Percentiles rank a stretch among this genome's conserved stretches.
Evolutionary conservation across 1,284 basidiomycete genomes (phyloP).

Genomic region (Peniophora sp.): DNA sequence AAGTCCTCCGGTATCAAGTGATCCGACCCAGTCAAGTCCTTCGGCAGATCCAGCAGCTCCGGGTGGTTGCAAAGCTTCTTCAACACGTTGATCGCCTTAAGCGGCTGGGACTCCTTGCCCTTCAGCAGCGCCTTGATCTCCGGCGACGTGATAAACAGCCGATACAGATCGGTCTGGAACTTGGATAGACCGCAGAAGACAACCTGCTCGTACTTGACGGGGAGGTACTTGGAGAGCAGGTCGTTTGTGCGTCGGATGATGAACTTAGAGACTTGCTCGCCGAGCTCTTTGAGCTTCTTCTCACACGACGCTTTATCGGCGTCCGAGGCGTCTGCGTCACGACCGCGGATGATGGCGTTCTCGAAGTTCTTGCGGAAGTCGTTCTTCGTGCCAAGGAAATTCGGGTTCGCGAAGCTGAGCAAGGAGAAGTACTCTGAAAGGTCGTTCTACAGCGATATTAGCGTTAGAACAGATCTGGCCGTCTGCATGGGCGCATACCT

Average conservation of each 20-base stretch:
- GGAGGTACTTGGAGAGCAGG: constrained; percentile 95
- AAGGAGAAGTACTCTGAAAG: constrained; percentile 96
- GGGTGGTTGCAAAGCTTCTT: constrained; percentile 99
- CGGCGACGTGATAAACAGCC: constrained; percentile 89
- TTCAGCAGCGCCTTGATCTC: constrained; percentile 90
- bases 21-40: constrained; percentile 84
- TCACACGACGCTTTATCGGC: constrained; percentile 78
- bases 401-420: constrained; percentile 95
- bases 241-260: constrained; percentile 98
- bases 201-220: constrained; percentile 99
- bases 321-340: constrained; percentile 87
- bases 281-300: constrained; percentile 90
- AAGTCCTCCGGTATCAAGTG: constrained; percentile 82
- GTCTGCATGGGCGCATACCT: constrained; percentile 35
- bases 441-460: constrained; percentile 65
- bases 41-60: constrained; percentile 82
- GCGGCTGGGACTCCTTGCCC: constrained; percentile 88
- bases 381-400: constrained; percentile 85
- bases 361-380: constrained; percentile 98
- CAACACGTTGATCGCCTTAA: constrained; percentile 95
- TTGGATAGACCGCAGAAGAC: constrained; percentile 92
- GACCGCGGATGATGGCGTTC: constrained; percentile 86
- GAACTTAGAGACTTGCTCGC: constrained; percentile 88
- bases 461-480: not conserved
- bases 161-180: constrained; percentile 87